A percentile compares a stretch with the other conserved stretches of the same genome.
These are phyloP conservation scores for Camellia lanceoleosa DNA, from an alignment of 148 eudicot genomes.

Conservation along the genomic window DNA sequence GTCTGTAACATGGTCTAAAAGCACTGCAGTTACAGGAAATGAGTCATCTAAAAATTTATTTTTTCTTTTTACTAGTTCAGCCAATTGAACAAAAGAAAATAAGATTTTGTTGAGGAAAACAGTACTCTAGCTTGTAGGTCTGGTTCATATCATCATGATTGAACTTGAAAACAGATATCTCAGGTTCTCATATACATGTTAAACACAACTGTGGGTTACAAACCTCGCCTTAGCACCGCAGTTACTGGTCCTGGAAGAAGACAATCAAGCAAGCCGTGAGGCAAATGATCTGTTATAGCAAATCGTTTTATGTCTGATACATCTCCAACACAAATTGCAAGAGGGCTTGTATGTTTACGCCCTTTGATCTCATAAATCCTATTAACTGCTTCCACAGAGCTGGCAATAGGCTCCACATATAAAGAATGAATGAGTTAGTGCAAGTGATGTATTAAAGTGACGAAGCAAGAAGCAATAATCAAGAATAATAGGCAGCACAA, in stretches of 20 bases:
- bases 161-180: not conserved
- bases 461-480: not conserved
- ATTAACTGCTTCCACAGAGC: conserved; percentile 77
- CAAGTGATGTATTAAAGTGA: not conserved
- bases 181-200: not conserved
- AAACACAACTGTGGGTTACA: conserved; percentile 11
- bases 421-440: not conserved
- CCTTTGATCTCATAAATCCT: conserved; percentile 93
- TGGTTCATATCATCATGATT: not conserved
- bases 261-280: conserved; percentile 60
- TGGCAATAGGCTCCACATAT: conserved; percentile 39
- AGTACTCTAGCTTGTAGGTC: not conserved
- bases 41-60: not conserved
- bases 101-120: not conserved
- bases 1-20: not conserved
- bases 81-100: not conserved
- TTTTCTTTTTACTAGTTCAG: conserved; percentile 4
- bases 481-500: not conserved
- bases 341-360: conserved; percentile 77
- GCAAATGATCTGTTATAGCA: conserved; percentile 75
- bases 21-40: not conserved
- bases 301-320: conserved; percentile 61
- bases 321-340: conserved; percentile 95
- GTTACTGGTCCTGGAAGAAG: conserved; percentile 99
- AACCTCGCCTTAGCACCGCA: conserved; percentile 80